Percentiles rank a stretch among this genome's conserved stretches.
These are phyloP conservation scores for Paracoccidioides lutzii DNA, from an alignment of 2,329 filamentous ascomycete species.

Conservation along the genomic window DNA sequence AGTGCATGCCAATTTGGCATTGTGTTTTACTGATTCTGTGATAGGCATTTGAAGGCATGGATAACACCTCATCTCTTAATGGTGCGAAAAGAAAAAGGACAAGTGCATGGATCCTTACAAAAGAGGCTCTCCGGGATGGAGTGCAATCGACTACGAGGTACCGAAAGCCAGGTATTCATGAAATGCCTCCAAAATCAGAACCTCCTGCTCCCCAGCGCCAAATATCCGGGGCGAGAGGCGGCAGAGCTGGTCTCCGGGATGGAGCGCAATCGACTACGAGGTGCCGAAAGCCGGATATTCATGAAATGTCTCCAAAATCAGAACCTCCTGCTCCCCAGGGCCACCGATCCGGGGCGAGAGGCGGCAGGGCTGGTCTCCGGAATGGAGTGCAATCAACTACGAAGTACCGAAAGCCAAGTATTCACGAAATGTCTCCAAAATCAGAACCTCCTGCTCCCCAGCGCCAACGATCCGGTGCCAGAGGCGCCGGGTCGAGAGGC, in stretches of 20 bases:
- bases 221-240: conserved; percentile 30
- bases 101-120: conserved; percentile 67
- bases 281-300: conserved; percentile 45
- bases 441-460: conserved; percentile 27
- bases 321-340: conserved; percentile 28
- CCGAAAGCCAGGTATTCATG: conserved; percentile 39
- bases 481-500: conserved; percentile 29
- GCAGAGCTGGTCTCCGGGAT: conserved; percentile 37
- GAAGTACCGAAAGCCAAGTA: conserved; percentile 48
- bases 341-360: conserved; percentile 30
- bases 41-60: conserved; percentile 25
- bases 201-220: conserved; percentile 28
- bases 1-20: conserved; percentile 4
- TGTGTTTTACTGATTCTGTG: conserved; percentile 5
- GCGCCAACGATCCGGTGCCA: conserved; percentile 30
- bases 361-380: conserved; percentile 34
- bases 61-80: conserved; percentile 15
- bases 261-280: conserved; percentile 79
- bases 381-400: conserved; percentile 79
- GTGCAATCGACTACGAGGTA: conserved; percentile 80
- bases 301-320: conserved; percentile 27
- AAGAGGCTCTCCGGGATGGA: conserved; percentile 54
- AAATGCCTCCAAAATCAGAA: conserved; percentile 27
- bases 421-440: conserved; percentile 26
- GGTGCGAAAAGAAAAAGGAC: conserved; percentile 50